Conservation (phyloP, 2,329 filamentous ascomycete genomes). For the Cryphonectria carpinicola region DNA sequence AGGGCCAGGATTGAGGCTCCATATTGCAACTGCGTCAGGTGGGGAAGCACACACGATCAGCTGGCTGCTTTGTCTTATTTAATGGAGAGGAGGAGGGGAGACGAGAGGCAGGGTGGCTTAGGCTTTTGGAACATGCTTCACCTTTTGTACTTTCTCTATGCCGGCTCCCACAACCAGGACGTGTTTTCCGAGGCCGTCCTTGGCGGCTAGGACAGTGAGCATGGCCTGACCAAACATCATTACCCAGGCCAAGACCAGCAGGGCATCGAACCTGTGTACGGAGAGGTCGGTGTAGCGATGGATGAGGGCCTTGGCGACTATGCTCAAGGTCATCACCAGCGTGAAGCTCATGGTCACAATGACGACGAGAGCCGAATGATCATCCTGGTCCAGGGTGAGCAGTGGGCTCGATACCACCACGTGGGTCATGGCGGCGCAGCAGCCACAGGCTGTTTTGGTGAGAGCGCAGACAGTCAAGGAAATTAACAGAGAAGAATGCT, state of each 20-base stretch:
- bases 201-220: neutral
- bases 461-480: too few species aligned
- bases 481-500: too few species aligned
- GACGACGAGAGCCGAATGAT: neutral
- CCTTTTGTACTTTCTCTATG: neutral
- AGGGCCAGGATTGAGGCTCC: constrained; percentile 1
- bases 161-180: neutral
- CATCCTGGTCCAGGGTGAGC: neutral
- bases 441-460: too few species aligned
- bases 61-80: neutral
- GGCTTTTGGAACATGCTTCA: neutral
- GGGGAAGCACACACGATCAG: neutral
- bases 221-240: neutral
- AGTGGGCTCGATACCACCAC: neutral
- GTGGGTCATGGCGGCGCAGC: neutral
- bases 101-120: too few species aligned
- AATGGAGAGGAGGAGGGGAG: neutral
- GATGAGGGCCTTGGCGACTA: constrained; percentile 1
- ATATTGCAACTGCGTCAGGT: constrained; percentile 2
- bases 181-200: neutral
- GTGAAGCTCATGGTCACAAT: constrained; percentile 1
- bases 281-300: neutral
- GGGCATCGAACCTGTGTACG: neutral
- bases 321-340: neutral
- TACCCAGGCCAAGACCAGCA: neutral